phyloP scores from a whole-genome alignment of 2,329 filamentous ascomycete genomes.

The Botrytis pseudocinerea region DNA sequence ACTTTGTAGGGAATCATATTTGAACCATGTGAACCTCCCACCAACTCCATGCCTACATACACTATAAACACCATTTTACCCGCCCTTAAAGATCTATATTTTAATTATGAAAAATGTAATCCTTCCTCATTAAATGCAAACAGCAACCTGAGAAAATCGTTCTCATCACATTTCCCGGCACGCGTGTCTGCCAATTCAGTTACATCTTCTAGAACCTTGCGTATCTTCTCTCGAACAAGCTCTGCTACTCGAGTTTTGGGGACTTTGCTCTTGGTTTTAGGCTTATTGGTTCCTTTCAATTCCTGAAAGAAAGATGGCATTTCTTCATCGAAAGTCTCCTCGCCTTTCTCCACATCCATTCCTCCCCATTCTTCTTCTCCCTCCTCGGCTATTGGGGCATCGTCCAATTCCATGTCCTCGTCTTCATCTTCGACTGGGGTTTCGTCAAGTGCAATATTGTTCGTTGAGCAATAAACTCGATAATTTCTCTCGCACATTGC shows the following conservation, averaged over 20 bases:
- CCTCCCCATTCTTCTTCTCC: constrained; percentile 54
- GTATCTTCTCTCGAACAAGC: constrained; percentile 82
- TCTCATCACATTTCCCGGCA: constrained; percentile 85
- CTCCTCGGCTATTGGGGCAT: constrained; percentile 45
- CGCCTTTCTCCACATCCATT: constrained; percentile 53
- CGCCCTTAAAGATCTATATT: constrained; percentile 5
- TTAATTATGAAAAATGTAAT: constrained; percentile 70
- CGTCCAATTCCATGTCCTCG: constrained; percentile 50
- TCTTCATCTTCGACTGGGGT: constrained; percentile 48
- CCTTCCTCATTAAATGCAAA: constrained; percentile 86
- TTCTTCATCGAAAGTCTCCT: constrained; percentile 56
- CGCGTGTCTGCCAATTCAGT: constrained; percentile 80
- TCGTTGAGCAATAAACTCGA: constrained; percentile 83
- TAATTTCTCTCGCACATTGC: constrained; percentile 86
- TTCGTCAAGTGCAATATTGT: constrained; percentile 77
- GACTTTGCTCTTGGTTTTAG: constrained; percentile 66
- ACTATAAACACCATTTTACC: constrained; percentile 26
- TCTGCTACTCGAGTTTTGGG: constrained; percentile 78
- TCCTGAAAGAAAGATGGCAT: constrained; percentile 84
- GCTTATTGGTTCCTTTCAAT: constrained; percentile 50
- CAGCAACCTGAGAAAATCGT: constrained; percentile 81
- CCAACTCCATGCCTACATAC: constrained; percentile 33
- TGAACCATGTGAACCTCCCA: background rate
- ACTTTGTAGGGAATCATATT: background rate
- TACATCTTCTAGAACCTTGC: constrained; percentile 77